A percentile compares a stretch with the other conserved stretches of the same genome.
Conservation (phyloP, 2,329 filamentous ascomycete genomes). For the Penicillium sp. region DNA sequence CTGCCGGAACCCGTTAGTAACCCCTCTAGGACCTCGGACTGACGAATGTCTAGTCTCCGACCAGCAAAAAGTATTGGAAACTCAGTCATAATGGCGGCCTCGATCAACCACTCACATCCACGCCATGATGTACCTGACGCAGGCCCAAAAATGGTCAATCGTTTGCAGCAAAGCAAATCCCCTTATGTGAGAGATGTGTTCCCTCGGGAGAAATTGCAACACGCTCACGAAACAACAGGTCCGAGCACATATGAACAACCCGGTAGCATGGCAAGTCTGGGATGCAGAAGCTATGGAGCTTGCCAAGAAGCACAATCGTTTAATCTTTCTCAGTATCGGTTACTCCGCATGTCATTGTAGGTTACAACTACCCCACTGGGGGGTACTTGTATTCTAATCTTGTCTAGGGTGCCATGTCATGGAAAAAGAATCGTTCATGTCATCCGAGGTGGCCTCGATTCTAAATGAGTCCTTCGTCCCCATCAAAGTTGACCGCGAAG, state of each 20-base stretch:
- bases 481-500: conserved; percentile 88
- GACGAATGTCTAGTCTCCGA: conserved; percentile 5
- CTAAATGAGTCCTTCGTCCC: conserved; percentile 88
- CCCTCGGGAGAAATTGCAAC: neutral
- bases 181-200: conserved; percentile 58
- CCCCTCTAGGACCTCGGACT: conserved; percentile 8
- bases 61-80: neutral
- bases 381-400: conserved; percentile 16
- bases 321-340: conserved; percentile 91
- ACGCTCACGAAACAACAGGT: conserved; percentile 48
- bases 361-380: conserved; percentile 31
- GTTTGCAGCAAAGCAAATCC: conserved; percentile 60
- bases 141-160: conserved; percentile 50
- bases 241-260: conserved; percentile 72
- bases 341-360: conserved; percentile 93
- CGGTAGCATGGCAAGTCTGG: conserved; percentile 89
- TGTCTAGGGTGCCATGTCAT: conserved; percentile 78
- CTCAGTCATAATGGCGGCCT: conserved; percentile 26
- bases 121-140: conserved; percentile 24
- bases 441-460: conserved; percentile 73
- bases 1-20: conserved; percentile 20
- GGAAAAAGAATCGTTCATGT: conserved; percentile 86
- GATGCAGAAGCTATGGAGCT: conserved; percentile 71
- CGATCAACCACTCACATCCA: conserved; percentile 29
- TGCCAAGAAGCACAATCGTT: conserved; percentile 76